Evolutionary conservation across 805 yeast genomes (phyloP), one percentile per base, ranked within the genome.

Genomic region (Candida tallmaniae): DNA sequence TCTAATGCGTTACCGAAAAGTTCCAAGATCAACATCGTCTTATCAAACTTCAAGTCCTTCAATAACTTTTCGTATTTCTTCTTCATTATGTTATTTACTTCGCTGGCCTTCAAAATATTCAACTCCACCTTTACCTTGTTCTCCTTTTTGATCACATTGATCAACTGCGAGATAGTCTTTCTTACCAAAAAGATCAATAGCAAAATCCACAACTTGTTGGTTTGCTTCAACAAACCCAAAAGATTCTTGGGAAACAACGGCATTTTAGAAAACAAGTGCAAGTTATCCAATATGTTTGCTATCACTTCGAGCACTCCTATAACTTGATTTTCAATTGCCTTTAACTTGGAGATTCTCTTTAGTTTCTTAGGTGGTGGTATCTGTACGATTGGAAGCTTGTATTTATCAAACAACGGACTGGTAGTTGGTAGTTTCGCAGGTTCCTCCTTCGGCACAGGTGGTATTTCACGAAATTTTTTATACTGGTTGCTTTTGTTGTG

Each of bases 181-280:
- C 70, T 43, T 14, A 66, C 60, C 46, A 66, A 54, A 31, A 66
- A 66, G 4, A 66, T 46, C 40, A 66, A 47, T 9, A 66, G 59
- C 15, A 66, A 47, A 24, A 66, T 58, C 73, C 73, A 66, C 27
- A 66, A 42, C 41, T 62, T 62, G 44, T 66, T 66, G 36, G 73
- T 66, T 34, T 65, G 66, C 35, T 62, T 62, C 31, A 66, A 48
- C 14, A 65, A 35, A 6, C 49, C 50, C 13, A 47, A 21, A 7
- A 66, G 42, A 15, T 39, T 41, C 36, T 60, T 44, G 2, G 73
- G 73, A 38, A 66, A 66, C 66, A 65, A 60, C 14, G 73, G 73
- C 21, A 66, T 42, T 36, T 60, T 55, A 27, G 68, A 62, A 20
- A 66, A 56, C 28, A 66, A 56, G 38, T 66, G 70, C 11, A 66